Evolutionary conservation across 208 protist species (phyloP).

Genomic region (Leishmania turanica): DNA sequence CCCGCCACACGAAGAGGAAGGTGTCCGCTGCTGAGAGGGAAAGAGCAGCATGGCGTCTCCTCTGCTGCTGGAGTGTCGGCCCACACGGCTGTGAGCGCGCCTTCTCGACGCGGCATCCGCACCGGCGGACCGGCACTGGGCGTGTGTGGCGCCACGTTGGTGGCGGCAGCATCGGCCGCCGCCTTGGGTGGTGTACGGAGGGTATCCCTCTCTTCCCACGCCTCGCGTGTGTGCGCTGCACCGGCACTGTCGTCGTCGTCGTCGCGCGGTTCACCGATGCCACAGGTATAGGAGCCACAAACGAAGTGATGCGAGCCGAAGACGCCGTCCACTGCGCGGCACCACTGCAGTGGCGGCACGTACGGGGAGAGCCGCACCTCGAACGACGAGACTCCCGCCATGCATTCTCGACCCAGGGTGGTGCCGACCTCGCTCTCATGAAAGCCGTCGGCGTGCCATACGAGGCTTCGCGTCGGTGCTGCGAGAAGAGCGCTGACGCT

Average conservation of each 20-base stretch:
- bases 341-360: conserved; percentile 55
- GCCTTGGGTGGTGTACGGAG: background rate
- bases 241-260: background rate
- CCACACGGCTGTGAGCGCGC: no score
- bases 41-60: background rate
- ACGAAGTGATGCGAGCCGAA: conserved; percentile 52
- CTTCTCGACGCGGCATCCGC: background rate
- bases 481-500: conserved; percentile 42
- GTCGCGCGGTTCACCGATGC: background rate
- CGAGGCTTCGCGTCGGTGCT: background rate
- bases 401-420: no score
- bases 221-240: background rate
- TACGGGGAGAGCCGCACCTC: conserved; percentile 48
- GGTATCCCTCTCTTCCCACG: background rate
- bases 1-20: conserved; percentile 37
- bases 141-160: no score
- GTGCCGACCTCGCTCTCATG: background rate
- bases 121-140: background rate
- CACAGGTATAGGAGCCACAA: conserved; percentile 27
- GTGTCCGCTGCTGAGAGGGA: background rate
- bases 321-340: conserved; percentile 53
- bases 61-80: background rate
- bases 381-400: background rate
- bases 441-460: background rate
- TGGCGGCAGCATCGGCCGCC: background rate